These are phyloP conservation scores for Globisporangium uncinulatum DNA, from an alignment of 352 stramenopile genomes.

Conservation along the genomic window DNA sequence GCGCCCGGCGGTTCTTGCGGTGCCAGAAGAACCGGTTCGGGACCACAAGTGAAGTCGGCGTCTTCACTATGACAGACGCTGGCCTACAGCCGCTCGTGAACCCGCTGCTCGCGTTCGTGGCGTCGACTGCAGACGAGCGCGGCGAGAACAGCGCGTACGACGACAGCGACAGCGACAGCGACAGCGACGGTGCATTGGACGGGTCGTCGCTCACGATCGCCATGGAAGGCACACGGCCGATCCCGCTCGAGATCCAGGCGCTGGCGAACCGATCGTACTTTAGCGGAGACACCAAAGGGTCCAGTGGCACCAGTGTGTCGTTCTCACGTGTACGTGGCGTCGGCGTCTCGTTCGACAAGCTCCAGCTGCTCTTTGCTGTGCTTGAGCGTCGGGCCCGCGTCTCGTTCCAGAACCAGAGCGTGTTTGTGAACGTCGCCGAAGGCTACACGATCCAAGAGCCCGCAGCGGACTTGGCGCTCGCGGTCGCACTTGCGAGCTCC, in stretches of 20 bases:
- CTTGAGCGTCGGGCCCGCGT: conserved; percentile 90
- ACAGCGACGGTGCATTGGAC: conserved; percentile 24
- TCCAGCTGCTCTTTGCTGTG: conserved; percentile 93
- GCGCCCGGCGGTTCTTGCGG: conserved; percentile 84
- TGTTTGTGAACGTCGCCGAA: conserved; percentile 85
- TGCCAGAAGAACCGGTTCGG: conserved; percentile 97
- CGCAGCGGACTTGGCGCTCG: conserved; percentile 68
- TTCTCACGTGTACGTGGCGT: conserved; percentile 65
- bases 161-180: conserved; percentile 17
- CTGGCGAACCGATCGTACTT: conserved; percentile 74
- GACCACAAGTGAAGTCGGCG: conserved; percentile 93
- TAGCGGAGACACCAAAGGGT: conserved; percentile 18
- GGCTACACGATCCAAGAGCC: conserved; percentile 82
- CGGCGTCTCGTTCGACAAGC: conserved; percentile 84
- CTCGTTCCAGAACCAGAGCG: conserved; percentile 69
- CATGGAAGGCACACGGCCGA: conserved; percentile 91
- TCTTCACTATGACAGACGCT: conserved; percentile 93
- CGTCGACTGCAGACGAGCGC: conserved; percentile 15
- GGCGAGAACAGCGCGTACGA: conserved; percentile 18
- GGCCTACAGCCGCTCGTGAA: conserved; percentile 77
- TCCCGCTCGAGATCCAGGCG: conserved; percentile 94
- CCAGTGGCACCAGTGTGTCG: conserved; percentile 8
- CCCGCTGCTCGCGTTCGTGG: conserved; percentile 79
- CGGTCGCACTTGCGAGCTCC: conserved; percentile 67
- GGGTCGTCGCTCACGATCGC: conserved; percentile 89